Percentiles rank a stretch among this genome's conserved stretches.
These are phyloP conservation scores for Pyropia yezoensis DNA, from an alignment of 23 red algal genomes.

Conservation along the genomic window DNA sequence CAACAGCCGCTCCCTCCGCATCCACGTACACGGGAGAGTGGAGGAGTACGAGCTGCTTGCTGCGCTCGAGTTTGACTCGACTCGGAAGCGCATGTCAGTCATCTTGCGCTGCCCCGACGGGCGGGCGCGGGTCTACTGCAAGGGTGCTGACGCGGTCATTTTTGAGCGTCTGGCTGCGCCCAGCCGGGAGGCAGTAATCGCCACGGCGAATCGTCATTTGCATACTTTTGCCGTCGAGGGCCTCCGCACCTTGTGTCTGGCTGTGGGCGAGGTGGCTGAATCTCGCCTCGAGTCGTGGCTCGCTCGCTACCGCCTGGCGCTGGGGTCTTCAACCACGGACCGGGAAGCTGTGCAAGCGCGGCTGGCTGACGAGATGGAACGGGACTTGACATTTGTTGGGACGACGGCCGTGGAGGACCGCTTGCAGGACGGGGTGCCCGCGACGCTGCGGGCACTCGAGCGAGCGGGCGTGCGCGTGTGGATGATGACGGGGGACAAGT, in stretches of 20 bases:
- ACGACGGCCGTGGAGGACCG: slow-evolving; percentile 88
- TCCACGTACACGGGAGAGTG: slow-evolving; percentile 37
- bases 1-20: slow-evolving; percentile 27
- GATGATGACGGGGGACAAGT: slow-evolving; percentile 96
- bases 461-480: slow-evolving; percentile 73
- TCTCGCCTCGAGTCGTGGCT: slow-evolving; percentile 61
- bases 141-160: slow-evolving; percentile 94
- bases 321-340: slow-evolving; percentile 17
- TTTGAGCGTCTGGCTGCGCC: slow-evolving; percentile 45
- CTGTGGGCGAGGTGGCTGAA: slow-evolving; percentile 59
- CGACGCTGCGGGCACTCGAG: slow-evolving; percentile 63
- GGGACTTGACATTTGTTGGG: slow-evolving; percentile 54
- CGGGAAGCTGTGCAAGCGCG: slow-evolving; percentile 24
- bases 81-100: slow-evolving; percentile 90
- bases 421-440: slow-evolving; percentile 87
- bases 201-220: slow-evolving; percentile 10
- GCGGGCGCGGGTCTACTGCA: slow-evolving; percentile 52
- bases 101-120: slow-evolving; percentile 70
- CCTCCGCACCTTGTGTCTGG: slow-evolving; percentile 78
- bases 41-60: slow-evolving; percentile 57
- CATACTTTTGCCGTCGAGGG: slow-evolving; percentile 87
- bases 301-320: slow-evolving; percentile 31
- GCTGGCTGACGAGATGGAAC: slow-evolving; percentile 79
- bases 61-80: slow-evolving; percentile 85
- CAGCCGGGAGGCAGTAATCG: slow-evolving; percentile 17